phyloP scores from a whole-genome alignment of 2,329 filamentous ascomycete species.

The Aspergillus chevalieri region DNA sequence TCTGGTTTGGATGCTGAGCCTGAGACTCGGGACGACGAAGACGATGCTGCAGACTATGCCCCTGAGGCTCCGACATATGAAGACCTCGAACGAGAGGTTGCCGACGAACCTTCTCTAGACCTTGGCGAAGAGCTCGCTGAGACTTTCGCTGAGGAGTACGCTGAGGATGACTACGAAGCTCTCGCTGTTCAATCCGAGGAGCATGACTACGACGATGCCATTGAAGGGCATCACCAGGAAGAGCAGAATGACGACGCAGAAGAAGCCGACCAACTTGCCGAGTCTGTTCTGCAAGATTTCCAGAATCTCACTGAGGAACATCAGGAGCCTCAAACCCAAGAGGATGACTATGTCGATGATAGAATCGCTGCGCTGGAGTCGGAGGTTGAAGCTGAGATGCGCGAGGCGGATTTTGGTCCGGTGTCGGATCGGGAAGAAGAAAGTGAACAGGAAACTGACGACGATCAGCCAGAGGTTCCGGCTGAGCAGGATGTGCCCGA shows the following conservation, averaged over 20 bases:
- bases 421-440: no score
- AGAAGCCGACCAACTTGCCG: slow-evolving; percentile 3
- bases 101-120: background rate
- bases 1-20: background rate
- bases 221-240: background rate
- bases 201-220: background rate
- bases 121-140: background rate
- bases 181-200: background rate
- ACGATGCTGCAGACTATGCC: background rate
- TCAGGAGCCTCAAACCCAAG: background rate
- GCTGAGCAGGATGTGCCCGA: background rate
- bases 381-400: background rate
- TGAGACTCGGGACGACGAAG: background rate
- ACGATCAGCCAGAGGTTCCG: background rate
- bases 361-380: background rate
- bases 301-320: background rate
- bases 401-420: background rate
- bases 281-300: background rate
- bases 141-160: background rate
- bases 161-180: background rate
- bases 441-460: no score
- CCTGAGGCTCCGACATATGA: background rate
- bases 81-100: background rate
- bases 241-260: slow-evolving; percentile 13
- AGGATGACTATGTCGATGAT: background rate